Evolutionary conservation across 495 filamentous ascomycete genomes (phyloP).

Genomic region (Pseudoneurospora amorphoporcata): DNA sequence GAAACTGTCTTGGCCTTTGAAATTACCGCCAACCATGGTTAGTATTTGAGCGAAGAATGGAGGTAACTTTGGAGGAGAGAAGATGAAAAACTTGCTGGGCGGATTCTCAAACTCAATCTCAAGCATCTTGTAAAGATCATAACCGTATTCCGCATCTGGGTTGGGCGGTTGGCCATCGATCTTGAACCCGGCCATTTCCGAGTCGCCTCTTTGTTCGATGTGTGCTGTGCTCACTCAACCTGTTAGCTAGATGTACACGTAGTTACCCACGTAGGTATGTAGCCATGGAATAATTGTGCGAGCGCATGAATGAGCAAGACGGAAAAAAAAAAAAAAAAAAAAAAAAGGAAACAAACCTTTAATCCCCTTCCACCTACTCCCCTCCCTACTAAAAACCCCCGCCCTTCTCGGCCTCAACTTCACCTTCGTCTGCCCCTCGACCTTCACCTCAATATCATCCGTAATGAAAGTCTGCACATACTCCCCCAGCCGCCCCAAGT

Average conservation of each 20-base stretch:
- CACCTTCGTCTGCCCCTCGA: conserved; percentile 18
- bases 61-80: neutral
- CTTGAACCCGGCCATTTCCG: conserved; percentile 20
- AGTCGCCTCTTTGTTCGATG: conserved; percentile 10
- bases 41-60: neutral
- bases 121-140: conserved; percentile 26
- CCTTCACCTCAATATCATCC: conserved; percentile 24
- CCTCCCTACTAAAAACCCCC: conserved; percentile 13
- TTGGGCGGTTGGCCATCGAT: conserved; percentile 19
- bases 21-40: neutral
- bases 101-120: conserved; percentile 31
- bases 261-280: no score
- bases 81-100: conserved; percentile 14
- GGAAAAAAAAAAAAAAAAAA: neutral
- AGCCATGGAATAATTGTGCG: no score
- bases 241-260: no score
- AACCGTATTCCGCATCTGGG: conserved; percentile 16
- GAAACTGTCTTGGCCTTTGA: conserved; percentile 22
- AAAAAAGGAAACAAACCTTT: conserved; percentile 12
- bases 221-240: conserved; percentile 6
- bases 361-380: conserved; percentile 19
- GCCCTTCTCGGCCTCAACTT: conserved; percentile 19
- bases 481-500: conserved; percentile 20
- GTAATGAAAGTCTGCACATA: conserved; percentile 24
- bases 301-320: no score